Conservation (phyloP, 192 early-diverging fungal species). For the Mortierella antarctica region DNA sequence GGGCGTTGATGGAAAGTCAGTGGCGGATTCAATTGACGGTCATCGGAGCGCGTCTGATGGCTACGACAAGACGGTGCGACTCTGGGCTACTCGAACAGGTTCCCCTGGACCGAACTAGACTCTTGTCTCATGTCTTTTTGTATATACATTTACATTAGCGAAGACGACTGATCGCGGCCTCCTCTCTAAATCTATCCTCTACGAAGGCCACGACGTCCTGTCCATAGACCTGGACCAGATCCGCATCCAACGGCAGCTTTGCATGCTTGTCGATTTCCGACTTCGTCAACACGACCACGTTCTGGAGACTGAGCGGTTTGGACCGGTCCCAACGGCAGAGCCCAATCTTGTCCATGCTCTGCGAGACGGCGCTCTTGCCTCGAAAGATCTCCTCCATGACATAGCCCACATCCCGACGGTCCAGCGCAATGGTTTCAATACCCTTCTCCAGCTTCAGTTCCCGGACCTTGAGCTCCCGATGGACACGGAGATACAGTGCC, state of each 20-base stretch:
- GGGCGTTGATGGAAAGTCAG: too few species aligned
- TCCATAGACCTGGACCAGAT: slow-evolving; percentile 64
- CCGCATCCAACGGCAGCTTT: slow-evolving; percentile 53
- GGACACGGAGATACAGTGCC: slow-evolving; percentile 75
- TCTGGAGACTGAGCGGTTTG: slow-evolving; percentile 73
- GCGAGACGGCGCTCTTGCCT: slow-evolving; percentile 81
- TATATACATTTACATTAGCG: slow-evolving; percentile 23
- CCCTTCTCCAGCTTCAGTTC: slow-evolving; percentile 13
- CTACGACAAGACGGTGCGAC: too few species aligned
- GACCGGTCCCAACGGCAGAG: slow-evolving; percentile 82
- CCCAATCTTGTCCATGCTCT: slow-evolving; percentile 75
- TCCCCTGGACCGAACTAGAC: too few species aligned
- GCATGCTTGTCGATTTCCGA: slow-evolving; percentile 77
- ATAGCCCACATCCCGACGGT: slow-evolving; percentile 82
- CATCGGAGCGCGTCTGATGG: too few species aligned
- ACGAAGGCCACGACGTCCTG: slow-evolving; percentile 64
- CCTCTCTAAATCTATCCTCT: slow-evolving; percentile 58
- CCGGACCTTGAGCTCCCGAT: slow-evolving; percentile 75
- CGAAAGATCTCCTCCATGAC: slow-evolving; percentile 92
- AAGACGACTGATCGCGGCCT: slow-evolving; percentile 42
- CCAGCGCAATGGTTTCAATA: slow-evolving; percentile 61
- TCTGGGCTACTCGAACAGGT: too few species aligned
- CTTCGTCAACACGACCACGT: slow-evolving; percentile 89
- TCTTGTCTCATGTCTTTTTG: background rate
- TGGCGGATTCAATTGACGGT: too few species aligned